Evolutionary conservation across 208 protist genomes (phyloP).

Genomic region (Wallacemonas sp.): DNA sequence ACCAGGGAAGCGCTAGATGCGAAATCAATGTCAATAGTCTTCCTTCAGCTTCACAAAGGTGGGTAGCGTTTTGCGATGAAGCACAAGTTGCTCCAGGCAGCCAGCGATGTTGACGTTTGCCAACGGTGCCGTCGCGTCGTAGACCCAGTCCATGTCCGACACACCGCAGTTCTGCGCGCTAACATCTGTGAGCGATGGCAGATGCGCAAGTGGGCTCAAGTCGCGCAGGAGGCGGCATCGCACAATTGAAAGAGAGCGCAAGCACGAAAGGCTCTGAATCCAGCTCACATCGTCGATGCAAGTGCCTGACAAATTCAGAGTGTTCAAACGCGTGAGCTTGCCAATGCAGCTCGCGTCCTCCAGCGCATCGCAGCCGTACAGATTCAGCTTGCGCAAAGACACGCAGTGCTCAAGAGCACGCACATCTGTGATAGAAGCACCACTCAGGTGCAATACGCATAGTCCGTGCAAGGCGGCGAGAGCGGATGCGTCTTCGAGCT

Average conservation of each 20-base stretch:
- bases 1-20: not conserved
- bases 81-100: constrained; percentile 4
- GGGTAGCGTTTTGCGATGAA: not conserved
- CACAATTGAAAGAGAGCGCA: too few relatives aligned
- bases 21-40: too few relatives aligned
- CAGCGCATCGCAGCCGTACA: not conserved
- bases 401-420: not conserved
- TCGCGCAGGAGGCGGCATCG: too few relatives aligned
- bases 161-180: not conserved
- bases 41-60: constrained; percentile 7
- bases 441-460: not conserved
- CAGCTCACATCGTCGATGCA: not conserved
- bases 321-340: not conserved
- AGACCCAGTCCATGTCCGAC: constrained; percentile 5
- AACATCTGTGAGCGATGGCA: not conserved
- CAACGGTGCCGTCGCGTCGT: constrained; percentile 10
- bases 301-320: not conserved
- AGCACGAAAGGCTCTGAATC: not conserved
- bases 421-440: not conserved
- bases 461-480: not conserved
- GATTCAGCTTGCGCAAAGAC: not conserved
- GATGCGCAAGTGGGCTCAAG: constrained; percentile 7
- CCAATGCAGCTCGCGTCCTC: not conserved
- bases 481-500: not conserved
- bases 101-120: not conserved